Evolutionary conservation across 108 stramenopile genomes (phyloP).

Genomic region (Skeletonema potamos): DNA sequence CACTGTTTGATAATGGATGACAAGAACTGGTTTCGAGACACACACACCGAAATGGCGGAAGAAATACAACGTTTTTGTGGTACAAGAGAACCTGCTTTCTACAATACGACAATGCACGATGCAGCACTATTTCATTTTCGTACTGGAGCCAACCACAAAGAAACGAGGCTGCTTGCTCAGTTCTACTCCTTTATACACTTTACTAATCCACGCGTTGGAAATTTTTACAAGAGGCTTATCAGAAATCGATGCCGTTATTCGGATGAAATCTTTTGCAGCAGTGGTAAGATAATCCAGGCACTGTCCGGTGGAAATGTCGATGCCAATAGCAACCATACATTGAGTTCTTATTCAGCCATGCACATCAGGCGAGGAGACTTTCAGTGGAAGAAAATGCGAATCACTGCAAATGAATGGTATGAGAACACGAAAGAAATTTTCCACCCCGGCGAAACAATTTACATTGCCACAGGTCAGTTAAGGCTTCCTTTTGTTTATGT

Average conservation of each 20-base stretch:
- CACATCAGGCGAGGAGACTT: conserved; percentile 86
- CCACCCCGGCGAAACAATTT: conserved; percentile 51
- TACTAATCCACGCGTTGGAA: conserved; percentile 61
- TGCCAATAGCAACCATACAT: conserved; percentile 29
- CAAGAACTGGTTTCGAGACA: conserved; percentile 21
- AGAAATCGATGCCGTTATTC: conserved; percentile 81
- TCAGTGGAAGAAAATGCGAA: conserved; percentile 75
- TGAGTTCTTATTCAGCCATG: conserved; percentile 63
- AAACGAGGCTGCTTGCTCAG: conserved; percentile 74
- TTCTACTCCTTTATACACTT: conserved; percentile 84
- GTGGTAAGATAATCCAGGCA: conserved; percentile 81
- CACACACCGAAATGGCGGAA: neutral
- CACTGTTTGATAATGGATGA: conserved; percentile 71
- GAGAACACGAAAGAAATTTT: conserved; percentile 70
- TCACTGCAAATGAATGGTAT: conserved; percentile 72
- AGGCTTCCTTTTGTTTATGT: neutral
- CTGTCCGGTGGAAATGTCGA: conserved; percentile 45
- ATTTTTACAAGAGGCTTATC: conserved; percentile 75
- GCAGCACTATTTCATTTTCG: conserved; percentile 62
- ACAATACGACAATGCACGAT: conserved; percentile 28
- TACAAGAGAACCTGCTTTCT: conserved; percentile 17
- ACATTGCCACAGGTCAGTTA: conserved; percentile 32
- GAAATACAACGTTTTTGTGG: conserved; percentile 15
- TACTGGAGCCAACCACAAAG: conserved; percentile 43
- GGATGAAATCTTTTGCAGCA: conserved; percentile 85